Conservation (phyloP, 257 asterid genomes). For the Linderniella brevidens region DNA sequence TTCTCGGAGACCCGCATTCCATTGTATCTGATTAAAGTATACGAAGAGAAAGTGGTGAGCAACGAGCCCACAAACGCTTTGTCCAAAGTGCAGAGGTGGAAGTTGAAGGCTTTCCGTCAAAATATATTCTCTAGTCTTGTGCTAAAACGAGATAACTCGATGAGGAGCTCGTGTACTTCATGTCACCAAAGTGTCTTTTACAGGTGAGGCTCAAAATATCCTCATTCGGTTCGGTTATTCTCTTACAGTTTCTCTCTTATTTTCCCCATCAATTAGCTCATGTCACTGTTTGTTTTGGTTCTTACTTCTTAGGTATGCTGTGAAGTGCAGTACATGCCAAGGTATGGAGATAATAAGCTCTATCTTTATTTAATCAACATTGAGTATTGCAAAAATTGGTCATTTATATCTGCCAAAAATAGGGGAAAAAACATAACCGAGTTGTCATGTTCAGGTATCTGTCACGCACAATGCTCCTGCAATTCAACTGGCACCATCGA, state of each 20-base stretch:
- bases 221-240: too few relatives aligned
- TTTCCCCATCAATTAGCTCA: slow-evolving; percentile 3
- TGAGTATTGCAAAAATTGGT: not conserved
- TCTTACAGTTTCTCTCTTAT: not conserved
- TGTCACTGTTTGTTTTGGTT: slow-evolving; percentile 7
- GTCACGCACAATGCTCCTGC: slow-evolving; percentile 35
- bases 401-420: not conserved
- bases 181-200: slow-evolving; percentile 30
- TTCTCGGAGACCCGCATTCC: slow-evolving; percentile 57
- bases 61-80: slow-evolving; percentile 16
- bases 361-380: not conserved
- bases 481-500: slow-evolving; percentile 26
- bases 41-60: slow-evolving; percentile 30
- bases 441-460: slow-evolving; percentile 26
- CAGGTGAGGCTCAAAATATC: slow-evolving; percentile 32
- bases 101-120: slow-evolving; percentile 18
- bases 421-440: not conserved
- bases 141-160: slow-evolving; percentile 29
- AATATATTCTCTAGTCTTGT: slow-evolving; percentile 32
- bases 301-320: slow-evolving; percentile 38
- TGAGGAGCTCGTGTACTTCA: slow-evolving; percentile 24
- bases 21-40: slow-evolving; percentile 48
- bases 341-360: slow-evolving; percentile 18
- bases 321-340: slow-evolving; percentile 48
- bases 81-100: slow-evolving; percentile 22